Conservation (phyloP, 768 basidiomycete genomes). For the Panus rudis region DNA sequence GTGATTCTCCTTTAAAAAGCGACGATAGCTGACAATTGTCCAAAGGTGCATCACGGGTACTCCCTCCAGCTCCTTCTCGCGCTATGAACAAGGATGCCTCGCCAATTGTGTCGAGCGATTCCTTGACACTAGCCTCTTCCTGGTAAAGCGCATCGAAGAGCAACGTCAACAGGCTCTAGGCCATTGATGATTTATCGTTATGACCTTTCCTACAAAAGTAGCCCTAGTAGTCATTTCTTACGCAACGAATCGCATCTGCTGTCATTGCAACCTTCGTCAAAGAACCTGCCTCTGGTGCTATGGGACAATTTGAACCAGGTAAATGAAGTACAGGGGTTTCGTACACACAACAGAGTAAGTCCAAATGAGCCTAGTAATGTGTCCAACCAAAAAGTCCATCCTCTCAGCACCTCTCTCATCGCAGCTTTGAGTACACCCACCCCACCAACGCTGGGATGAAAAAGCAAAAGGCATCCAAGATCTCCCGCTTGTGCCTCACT, state of each 20-base stretch:
- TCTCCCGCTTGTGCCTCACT: constrained; percentile 46
- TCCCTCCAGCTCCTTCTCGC: constrained; percentile 71
- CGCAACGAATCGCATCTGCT: not conserved
- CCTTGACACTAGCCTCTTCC: constrained; percentile 76
- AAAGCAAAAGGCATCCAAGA: constrained; percentile 64
- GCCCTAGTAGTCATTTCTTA: not conserved
- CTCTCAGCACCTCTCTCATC: too few species aligned
- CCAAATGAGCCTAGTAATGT: not conserved
- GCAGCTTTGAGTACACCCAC: constrained; percentile 18
- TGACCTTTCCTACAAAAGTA: not conserved
- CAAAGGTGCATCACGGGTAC: constrained; percentile 74
- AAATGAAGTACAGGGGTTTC: too few species aligned
- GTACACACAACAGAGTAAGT: not conserved
- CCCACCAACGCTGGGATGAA: constrained; percentile 42
- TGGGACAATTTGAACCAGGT: too few species aligned
- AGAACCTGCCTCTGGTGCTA: too few species aligned
- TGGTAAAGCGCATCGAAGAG: constrained; percentile 59
- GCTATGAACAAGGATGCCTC: constrained; percentile 75
- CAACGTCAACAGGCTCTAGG: constrained; percentile 35
- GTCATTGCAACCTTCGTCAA: not conserved
- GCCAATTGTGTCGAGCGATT: constrained; percentile 90
- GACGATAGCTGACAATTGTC: too few species aligned
- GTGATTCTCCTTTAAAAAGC: too few species aligned
- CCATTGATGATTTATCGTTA: constrained; percentile 6
- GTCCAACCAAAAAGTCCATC: too few species aligned